phyloP scores from a whole-genome alignment of 2,329 filamentous ascomycete species.

The Neurospora crassa region DNA sequence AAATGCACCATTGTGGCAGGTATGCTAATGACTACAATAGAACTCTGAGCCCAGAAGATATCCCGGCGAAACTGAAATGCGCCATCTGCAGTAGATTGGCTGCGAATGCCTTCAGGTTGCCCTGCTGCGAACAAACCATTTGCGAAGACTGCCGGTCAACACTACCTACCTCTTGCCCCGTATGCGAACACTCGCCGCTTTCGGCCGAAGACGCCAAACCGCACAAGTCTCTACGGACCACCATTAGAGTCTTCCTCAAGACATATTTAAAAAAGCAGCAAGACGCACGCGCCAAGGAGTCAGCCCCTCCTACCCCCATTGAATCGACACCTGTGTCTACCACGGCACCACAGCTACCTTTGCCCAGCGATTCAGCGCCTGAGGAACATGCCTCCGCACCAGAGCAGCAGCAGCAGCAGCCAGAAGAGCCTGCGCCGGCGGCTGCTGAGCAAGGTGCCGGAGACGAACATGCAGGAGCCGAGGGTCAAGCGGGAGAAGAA shows the following conservation, averaged over 20 bases:
- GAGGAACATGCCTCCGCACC: not conserved
- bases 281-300: conserved; percentile 44
- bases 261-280: conserved; percentile 87
- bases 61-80: conserved; percentile 94
- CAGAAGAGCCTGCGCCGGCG: conserved; percentile 2
- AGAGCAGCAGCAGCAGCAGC: not conserved
- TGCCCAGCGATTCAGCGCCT: not conserved
- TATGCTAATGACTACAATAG: conserved; percentile 31
- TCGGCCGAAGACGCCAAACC: conserved; percentile 78
- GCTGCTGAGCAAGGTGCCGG: conserved; percentile 1
- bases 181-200: conserved; percentile 86
- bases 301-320: conserved; percentile 29
- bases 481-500: conserved; percentile 5
- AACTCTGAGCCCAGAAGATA: conserved; percentile 69
- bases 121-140: conserved; percentile 92
- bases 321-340: conserved; percentile 29
- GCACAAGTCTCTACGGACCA: conserved; percentile 85
- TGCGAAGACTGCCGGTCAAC: conserved; percentile 79
- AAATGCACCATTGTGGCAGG: not conserved
- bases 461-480: not conserved
- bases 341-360: conserved; percentile 18
- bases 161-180: conserved; percentile 71
- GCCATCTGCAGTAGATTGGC: conserved; percentile 87
- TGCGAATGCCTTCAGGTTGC: conserved; percentile 80
- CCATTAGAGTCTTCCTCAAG: conserved; percentile 82